Evolutionary conservation across 2,329 filamentous ascomycete species (phyloP), one percentile per base, ranked within the genome.

Genomic region (Stachybotrys echinatus): DNA sequence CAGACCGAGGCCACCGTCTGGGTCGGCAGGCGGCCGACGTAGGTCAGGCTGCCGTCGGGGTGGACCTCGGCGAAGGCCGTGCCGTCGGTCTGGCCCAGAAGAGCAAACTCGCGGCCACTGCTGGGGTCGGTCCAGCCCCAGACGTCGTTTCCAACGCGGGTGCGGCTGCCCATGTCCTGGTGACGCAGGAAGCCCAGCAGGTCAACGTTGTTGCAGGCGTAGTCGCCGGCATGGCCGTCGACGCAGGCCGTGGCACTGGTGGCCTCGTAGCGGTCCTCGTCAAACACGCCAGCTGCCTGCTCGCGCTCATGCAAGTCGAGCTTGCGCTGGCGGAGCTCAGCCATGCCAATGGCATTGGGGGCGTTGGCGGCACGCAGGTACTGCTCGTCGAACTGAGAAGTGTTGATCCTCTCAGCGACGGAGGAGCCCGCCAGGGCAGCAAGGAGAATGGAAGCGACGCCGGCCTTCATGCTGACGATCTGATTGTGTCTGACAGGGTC

Each of bases 51-150:
- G 22, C 74, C 74, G 42, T 67, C 62, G 44, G 61, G 58, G 31
- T 58, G 63, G 45, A 77, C 63, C 58, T 77, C 75, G 37, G 70
- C 70, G 45, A 77, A 76, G 4, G 70, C 71, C 2, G 72, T 71
- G 42, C 74, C 74, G 50, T 76, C 72, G n/a, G 63, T 64, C 54
- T 76, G 72, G 18, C 71, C 74, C 20, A 75, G 62, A 27, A 70
- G 65, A 38, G 64, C 70, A 50, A 76, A 74, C 57, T 77, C 74
- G 12, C 73, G 68, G 39, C 73, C 74, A 18, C 39, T 42, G 39
- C 19, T 42, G 39, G 39, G 39, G 18, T 42, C 39, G 39, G 39
- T 42, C 39, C 39, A 42, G 12, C 56, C 67, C 65, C 66, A 69
- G 42, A 68, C 54, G 51, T 69, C 66, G 55, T 69, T 69, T 47